These are phyloP conservation scores for Dactylellina drechsleri DNA, from an alignment of 2,329 filamentous ascomycete species.

Conservation along the genomic window DNA sequence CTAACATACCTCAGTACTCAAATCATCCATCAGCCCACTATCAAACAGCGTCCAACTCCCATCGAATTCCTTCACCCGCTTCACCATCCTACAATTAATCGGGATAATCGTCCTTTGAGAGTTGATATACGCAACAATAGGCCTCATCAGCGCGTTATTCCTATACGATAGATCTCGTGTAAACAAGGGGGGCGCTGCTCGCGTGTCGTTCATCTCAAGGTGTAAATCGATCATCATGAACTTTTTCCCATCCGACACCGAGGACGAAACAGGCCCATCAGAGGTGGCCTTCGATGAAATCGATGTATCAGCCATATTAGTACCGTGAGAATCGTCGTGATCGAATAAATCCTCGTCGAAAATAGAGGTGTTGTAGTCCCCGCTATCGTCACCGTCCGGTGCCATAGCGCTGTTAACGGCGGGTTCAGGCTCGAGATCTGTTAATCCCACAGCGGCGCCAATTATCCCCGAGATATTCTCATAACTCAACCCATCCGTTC, in stretches of 20 bases:
- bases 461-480: constrained; percentile 45
- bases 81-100: constrained; percentile 92
- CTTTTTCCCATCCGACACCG: constrained; percentile 44
- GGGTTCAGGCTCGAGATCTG: constrained; percentile 16
- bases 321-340: constrained; percentile 4
- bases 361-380: constrained; percentile 17
- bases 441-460: constrained; percentile 41
- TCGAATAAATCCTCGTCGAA: constrained; percentile 20
- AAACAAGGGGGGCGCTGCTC: constrained; percentile 91
- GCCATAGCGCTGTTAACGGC: constrained; percentile 1
- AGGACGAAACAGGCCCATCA: neutral
- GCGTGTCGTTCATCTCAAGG: constrained; percentile 94
- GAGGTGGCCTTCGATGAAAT: neutral
- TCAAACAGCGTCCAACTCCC: constrained; percentile 96
- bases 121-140: constrained; percentile 98
- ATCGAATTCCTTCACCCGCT: constrained; percentile 87
- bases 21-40: constrained; percentile 90
- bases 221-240: constrained; percentile 86
- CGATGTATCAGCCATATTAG: neutral
- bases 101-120: constrained; percentile 94
- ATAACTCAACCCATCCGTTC: constrained; percentile 24
- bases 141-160: constrained; percentile 92
- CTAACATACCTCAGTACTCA: constrained; percentile 77
- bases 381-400: constrained; percentile 12
- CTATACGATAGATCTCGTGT: constrained; percentile 91